These are phyloP conservation scores for Leccinum uliginosum DNA, from an alignment of 768 basidiomycete species.

Conservation along the genomic window DNA sequence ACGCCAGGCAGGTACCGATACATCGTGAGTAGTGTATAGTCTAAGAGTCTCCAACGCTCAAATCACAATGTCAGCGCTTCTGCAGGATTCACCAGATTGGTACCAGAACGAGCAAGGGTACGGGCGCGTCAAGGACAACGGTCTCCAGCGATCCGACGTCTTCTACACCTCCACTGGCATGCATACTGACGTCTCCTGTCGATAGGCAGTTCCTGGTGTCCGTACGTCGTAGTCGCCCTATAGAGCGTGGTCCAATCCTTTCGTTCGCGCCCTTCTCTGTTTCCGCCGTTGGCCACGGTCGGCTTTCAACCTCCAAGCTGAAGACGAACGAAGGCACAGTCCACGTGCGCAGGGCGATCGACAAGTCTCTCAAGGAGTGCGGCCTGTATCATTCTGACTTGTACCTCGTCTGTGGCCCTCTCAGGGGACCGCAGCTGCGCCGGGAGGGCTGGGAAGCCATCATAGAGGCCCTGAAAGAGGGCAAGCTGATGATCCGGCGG, in stretches of 20 bases:
- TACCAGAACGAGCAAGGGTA: slow-evolving; percentile 55
- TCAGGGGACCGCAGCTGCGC: slow-evolving; percentile 1
- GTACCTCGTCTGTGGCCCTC: slow-evolving; percentile 6
- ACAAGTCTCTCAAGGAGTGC: slow-evolving; percentile 48
- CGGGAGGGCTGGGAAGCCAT: slow-evolving; percentile 8
- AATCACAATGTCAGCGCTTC: neutral
- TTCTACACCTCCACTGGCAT: slow-evolving; percentile 49
- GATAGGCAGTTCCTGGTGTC: too few species aligned
- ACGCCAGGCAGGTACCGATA: slow-evolving; percentile 8
- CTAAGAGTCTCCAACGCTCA: neutral
- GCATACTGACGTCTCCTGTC: too few species aligned
- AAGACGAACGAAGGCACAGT: slow-evolving; percentile 45
- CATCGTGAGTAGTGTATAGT: slow-evolving; percentile 8
- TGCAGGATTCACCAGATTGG: slow-evolving; percentile 7
- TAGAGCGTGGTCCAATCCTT: too few species aligned
- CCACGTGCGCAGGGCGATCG: slow-evolving; percentile 48
- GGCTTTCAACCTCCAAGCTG: slow-evolving; percentile 41
- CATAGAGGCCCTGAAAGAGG: neutral
- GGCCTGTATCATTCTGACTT: slow-evolving; percentile 1
- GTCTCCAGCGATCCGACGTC: slow-evolving; percentile 42
- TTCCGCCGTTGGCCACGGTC: too few species aligned
- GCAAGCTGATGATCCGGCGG: slow-evolving; percentile 36
- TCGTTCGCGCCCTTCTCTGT: too few species aligned
- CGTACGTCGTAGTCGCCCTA: too few species aligned
- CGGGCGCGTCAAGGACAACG: slow-evolving; percentile 45